Percentiles rank a stretch among this genome's conserved stretches.
phyloP scores from a whole-genome alignment of 1,284 basidiomycete genomes.

The Apiotrichum siamense region DNA sequence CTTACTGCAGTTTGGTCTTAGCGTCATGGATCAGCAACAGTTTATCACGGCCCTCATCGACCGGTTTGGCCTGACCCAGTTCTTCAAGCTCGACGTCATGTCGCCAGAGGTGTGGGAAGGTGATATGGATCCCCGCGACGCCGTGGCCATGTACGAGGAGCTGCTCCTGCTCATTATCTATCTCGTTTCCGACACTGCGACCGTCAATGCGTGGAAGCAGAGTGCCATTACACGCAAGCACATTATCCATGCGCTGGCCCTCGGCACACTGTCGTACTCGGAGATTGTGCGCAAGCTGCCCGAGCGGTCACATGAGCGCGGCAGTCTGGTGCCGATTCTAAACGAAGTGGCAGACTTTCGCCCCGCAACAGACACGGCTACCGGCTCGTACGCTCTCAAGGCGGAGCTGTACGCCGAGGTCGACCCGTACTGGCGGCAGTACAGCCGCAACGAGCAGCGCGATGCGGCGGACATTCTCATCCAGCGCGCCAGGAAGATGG shows the following conservation, averaged over 20 bases:
- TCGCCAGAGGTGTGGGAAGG: slow-evolving; percentile 27
- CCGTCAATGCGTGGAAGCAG: slow-evolving; percentile 65
- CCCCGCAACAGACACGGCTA: slow-evolving; percentile 62
- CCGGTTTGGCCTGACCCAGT: slow-evolving; percentile 73
- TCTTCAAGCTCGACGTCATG: slow-evolving; percentile 59
- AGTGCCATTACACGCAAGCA: slow-evolving; percentile 68
- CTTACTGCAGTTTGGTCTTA: slow-evolving; percentile 77
- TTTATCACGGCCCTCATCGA: slow-evolving; percentile 83
- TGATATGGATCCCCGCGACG: slow-evolving; percentile 35
- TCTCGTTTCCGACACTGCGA: slow-evolving; percentile 75
- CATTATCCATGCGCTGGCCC: slow-evolving; percentile 83
- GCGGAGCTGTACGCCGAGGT: slow-evolving; percentile 79
- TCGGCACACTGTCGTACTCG: slow-evolving; percentile 82
- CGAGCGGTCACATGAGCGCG: slow-evolving; percentile 81
- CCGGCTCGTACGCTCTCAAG: slow-evolving; percentile 81
- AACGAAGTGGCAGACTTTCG: slow-evolving; percentile 75
- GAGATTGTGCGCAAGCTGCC: slow-evolving; percentile 87
- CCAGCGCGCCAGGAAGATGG: slow-evolving; percentile 57
- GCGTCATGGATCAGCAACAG: slow-evolving; percentile 70
- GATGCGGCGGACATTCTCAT: slow-evolving; percentile 80
- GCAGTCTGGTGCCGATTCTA: slow-evolving; percentile 75
- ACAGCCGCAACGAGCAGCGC: slow-evolving; percentile 88
- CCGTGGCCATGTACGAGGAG: slow-evolving; percentile 86
- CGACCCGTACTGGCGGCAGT: slow-evolving; percentile 95
- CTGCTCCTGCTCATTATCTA: slow-evolving; percentile 81